Evolutionary conservation across 768 basidiomycete genomes (phyloP).

Genomic region (Cystobasidium onofrii): DNA sequence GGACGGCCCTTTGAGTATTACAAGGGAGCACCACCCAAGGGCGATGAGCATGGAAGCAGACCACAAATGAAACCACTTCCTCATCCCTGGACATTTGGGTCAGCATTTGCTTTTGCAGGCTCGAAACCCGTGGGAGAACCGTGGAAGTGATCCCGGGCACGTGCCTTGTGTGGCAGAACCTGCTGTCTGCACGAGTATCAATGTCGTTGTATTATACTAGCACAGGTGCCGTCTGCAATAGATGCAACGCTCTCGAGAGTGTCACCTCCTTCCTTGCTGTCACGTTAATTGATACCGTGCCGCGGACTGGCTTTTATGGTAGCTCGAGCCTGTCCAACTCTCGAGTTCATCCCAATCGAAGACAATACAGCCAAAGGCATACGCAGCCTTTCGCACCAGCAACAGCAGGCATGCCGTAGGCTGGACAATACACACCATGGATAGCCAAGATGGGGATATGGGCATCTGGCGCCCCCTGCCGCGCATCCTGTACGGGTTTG

Average conservation of each 20-base stretch:
- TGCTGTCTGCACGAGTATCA: neutral
- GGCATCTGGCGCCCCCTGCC: conserved; percentile 18
- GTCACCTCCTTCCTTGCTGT: no score
- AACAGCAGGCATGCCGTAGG: neutral
- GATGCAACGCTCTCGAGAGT: no score
- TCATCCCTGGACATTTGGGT: conserved; percentile 28
- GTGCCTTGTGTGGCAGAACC: neutral
- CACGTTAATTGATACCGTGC: no score
- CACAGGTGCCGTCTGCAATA: no score
- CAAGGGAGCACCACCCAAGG: neutral
- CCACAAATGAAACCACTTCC: conserved; percentile 5
- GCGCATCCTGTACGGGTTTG: conserved; percentile 29
- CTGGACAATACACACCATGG: neutral
- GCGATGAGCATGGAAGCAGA: neutral
- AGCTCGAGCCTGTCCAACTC: no score
- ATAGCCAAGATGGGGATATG: conserved; percentile 19
- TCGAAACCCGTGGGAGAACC: neutral
- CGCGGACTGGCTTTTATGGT: no score
- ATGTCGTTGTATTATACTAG: no score
- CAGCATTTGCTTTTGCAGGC: conserved; percentile 17
- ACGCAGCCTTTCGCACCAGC: neutral
- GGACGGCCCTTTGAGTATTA: conserved; percentile 6
- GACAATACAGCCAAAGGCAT: no score
- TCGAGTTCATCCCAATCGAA: no score
- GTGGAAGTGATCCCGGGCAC: conserved; percentile 1